Conservation (phyloP, 1,284 basidiomycete species). For the Cystobasidium sp. region DNA sequence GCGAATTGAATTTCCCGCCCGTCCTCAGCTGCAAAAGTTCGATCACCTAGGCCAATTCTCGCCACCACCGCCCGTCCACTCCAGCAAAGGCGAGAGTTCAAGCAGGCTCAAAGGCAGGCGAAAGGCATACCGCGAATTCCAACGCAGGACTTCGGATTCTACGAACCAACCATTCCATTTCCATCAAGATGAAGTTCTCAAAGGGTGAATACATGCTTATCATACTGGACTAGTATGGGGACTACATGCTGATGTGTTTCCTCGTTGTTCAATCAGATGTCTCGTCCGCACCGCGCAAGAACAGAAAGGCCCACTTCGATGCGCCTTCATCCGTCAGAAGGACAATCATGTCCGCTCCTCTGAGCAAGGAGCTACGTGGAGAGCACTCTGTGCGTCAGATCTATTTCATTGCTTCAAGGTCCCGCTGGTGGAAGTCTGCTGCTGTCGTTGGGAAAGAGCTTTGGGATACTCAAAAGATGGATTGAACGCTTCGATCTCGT, state of each 20-base stretch:
- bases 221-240: background rate
- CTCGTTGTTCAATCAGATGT: conserved; percentile 63
- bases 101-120: background rate
- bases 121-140: background rate
- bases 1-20: background rate
- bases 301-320: conserved; percentile 93
- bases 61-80: background rate
- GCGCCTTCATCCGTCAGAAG: conserved; percentile 91
- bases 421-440: background rate
- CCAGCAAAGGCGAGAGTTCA: conserved; percentile 1
- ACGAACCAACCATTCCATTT: background rate
- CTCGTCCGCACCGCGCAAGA: conserved; percentile 90
- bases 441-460: conserved; percentile 4
- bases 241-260: background rate
- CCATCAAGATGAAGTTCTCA: conserved; percentile 41
- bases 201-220: conserved; percentile 13
- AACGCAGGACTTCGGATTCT: background rate
- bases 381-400: conserved; percentile 81
- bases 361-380: conserved; percentile 91
- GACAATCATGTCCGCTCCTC: conserved; percentile 95
- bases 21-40: conserved; percentile 22
- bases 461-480: background rate
- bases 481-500: background rate
- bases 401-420: conserved; percentile 27
- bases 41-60: conserved; percentile 4